phyloP scores from a whole-genome alignment of 257 asterid genomes.

The Ballota nigra region DNA sequence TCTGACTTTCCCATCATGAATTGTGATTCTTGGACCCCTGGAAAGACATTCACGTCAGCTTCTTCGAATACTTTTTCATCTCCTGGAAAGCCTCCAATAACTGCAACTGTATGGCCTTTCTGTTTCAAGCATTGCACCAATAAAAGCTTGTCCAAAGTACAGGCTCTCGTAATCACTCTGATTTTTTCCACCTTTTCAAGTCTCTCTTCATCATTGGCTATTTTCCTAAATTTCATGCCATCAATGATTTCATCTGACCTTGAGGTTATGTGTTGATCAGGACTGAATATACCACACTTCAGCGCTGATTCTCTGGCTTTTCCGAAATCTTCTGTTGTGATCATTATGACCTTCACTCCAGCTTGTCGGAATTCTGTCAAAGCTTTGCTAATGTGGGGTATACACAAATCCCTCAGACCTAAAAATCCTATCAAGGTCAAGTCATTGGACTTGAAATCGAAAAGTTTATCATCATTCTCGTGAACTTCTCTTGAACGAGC shows the following conservation, averaged over 20 bases:
- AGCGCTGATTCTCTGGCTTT: conserved; percentile 12
- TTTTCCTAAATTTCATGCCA: not conserved
- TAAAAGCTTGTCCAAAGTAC: not conserved
- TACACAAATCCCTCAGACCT: not conserved
- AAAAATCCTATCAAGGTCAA: conserved; percentile 14
- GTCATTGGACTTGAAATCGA: not conserved
- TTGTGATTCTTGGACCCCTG: not conserved
- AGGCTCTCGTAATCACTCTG: conserved; percentile 9
- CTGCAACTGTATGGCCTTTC: conserved; percentile 11
- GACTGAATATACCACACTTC: not conserved
- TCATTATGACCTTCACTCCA: conserved; percentile 15
- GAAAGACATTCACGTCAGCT: conserved; percentile 12
- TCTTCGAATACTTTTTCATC: not conserved
- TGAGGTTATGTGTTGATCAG: not conserved
- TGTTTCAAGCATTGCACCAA: conserved; percentile 12
- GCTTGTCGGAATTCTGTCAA: conserved; percentile 17
- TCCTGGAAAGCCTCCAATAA: conserved; percentile 19
- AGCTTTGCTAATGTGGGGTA: not conserved
- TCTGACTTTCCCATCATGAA: conserved; percentile 6
- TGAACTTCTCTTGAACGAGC: not conserved
- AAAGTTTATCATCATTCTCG: not conserved
- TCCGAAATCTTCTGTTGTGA: conserved; percentile 10
- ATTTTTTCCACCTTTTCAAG: not conserved
- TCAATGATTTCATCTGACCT: not conserved
- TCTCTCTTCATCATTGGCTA: not conserved